Base-by-base conservation (phyloP, 441 rosid genomes). In the Erodium trifolium region DNA sequence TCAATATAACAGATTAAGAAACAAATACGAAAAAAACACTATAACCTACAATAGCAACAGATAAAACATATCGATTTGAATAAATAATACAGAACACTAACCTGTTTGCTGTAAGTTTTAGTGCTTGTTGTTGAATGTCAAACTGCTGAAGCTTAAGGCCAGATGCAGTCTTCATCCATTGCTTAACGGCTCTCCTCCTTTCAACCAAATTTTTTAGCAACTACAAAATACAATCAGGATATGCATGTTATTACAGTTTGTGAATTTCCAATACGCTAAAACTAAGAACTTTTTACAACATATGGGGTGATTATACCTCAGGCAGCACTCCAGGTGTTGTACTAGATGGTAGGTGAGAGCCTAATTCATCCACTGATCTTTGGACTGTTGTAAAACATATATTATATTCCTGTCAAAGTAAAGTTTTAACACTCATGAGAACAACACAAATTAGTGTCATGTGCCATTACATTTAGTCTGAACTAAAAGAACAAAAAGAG, bases 61-160 rank as follows among this genome's bases (percentile, higher is more conserved):
- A 45, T 41, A 29, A 10, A 19, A 69, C 18, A 69, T 23, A 12
- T 27, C 63, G 41, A 59, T 65, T 14, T 23, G 63, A 66, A 66
- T 29, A 49, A 66, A 59, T 63, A 63, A 51, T 17, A 68, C 74
- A 67, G 68, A 70, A 70, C 51, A 71, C 78, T 74, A 71, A 88
- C 99, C 98, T 94, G 76, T 90, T 94, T 75, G 98, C 97, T 62
- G 98, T 92, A 77, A 94, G 97, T 81, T 94, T 94, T 41, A 94
- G 76, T 67, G 99, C 98, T 75, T 90, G 97, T 85, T 94, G 99
- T 81, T 85, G 94, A 81, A 94, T 92, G 75, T 94, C 96, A 77
- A 88, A 85, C 81, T 92, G 94, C 83, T 85, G 88, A 75, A 85
- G 75, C 76, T 86, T 86, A 74, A 88, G 88, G 71, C 94, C 98